Base-by-base conservation (phyloP, 192 early-diverging fungal species). In the Rhizoclosmatium globosum region DNA sequence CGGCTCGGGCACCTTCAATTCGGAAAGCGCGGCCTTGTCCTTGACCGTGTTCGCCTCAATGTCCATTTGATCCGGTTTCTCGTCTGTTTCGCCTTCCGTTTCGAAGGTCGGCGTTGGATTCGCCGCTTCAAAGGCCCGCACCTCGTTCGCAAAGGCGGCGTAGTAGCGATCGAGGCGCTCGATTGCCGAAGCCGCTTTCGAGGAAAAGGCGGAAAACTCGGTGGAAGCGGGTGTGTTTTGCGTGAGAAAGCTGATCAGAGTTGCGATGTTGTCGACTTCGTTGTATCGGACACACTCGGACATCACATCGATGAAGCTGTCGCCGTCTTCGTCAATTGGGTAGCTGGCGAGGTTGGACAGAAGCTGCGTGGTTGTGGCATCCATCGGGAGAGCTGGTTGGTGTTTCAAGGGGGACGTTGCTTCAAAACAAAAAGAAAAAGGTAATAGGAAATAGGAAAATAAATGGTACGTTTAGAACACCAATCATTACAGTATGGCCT, bases 241-340 rank as follows among this genome's bases (percentile, higher is more conserved):
- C 43, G 50, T 13, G 13, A 76, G 9, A 47, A 48, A 67, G 4
- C 77, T 43, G 13, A 91, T 77, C 9, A 85, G 79, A 13, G 80
- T 83, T 68, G 85, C 79, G 39, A 94, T 80, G 70, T 94, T 92
- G 31, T 92, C 92, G 3, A 93, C 72, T 80, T 95, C 93, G 47
- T 93, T 93, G 68, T 92, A 91, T 53, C 94, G 89, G 9, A 92
- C 88, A 82, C 89, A 92, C 76, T 87, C 83, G 42, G 92, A 85
- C 78, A 95, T 74, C 64, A 91, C 91, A 57, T 91, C 88, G 9
- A 67, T 62, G 47, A 76, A 66, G 31, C 44, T 50, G 19, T 64
- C 62, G 11, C 62, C 74, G 50, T 76, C 74, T 41, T 59, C 47
- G 31, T 67, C 57, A 46, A 64, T 56, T 11, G 72, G 72, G 38